Base-by-base conservation (phyloP, 2,329 filamentous ascomycete genomes). In the Aspergillus clavatus region DNA sequence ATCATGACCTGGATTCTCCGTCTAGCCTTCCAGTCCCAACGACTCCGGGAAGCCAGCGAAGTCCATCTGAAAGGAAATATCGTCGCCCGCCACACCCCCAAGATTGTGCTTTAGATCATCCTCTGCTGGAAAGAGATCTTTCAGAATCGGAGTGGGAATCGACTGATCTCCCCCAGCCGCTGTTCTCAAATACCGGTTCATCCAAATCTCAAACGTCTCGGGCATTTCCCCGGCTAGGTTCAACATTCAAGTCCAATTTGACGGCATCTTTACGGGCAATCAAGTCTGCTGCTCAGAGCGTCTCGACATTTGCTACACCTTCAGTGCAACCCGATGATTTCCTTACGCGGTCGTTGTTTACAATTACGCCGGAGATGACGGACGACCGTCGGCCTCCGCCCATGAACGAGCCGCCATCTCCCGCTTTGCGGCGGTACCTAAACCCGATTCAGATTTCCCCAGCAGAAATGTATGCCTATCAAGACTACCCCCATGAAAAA, bases 241-340 rank as follows among this genome's bases (percentile, higher is more conserved):
- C 69, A 14, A 75, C 73, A 1, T 79, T 83, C 66, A 82, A 79
- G 50, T 84, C 81, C 0, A 83, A 83, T 48, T 67, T 84, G 35
- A 83, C 80, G 0, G 77, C 79, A 2, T 83, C 81, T 0, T 62
- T 84, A 16, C 76, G 80, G 48, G 79, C 78, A 3, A 72, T 84
- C 40, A 82, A 79, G 62, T 77, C 77, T 5, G 79, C 79, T 0
- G 80, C 80, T 8, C 79, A 77, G 45, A 79, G 78, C 0, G 77
- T 84, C 35, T 81, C 80, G 5, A 79, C 79, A 41, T 77, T 82
- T 52, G 73, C 77, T 12, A 73, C 75, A 12, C 65, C 69, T 0
- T 67, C 68, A 2, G 67, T 78, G 22, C 78, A 76, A 40, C 73
- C 77, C 1, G 79, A 83, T 49, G 78, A 82, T 50, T 76, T 80